Conservation (phyloP, 106 monocot species). For the Acanthochlamys bracteata region DNA sequence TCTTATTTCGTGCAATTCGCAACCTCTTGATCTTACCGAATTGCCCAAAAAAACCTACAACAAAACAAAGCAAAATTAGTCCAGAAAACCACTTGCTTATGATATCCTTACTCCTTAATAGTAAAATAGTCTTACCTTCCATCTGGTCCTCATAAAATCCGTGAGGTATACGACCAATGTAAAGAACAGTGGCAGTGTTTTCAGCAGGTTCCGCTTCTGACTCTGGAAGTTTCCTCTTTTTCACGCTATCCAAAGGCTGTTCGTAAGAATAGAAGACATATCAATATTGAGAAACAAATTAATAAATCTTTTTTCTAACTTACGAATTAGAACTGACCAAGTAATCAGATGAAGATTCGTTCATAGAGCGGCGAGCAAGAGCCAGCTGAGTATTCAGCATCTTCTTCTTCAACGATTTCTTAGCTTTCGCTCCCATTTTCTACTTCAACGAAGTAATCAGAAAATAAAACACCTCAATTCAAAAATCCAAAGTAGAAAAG, state of each 20-base stretch:
- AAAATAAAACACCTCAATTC: background rate
- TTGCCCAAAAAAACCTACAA: slow-evolving; percentile 80
- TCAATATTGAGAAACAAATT: no score
- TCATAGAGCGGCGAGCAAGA: slow-evolving; percentile 10
- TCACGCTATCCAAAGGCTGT: slow-evolving; percentile 69
- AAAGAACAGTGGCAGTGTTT: slow-evolving; percentile 48
- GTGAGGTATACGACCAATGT: slow-evolving; percentile 94
- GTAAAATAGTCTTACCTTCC: slow-evolving; percentile 44
- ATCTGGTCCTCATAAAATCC: slow-evolving; percentile 97
- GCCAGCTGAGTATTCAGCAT: slow-evolving; percentile 23
- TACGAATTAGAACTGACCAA: slow-evolving; percentile 31
- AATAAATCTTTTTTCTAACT: no score
- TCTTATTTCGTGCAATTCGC: slow-evolving; percentile 67
- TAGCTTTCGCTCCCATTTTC: slow-evolving; percentile 68
- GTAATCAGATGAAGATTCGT: slow-evolving; percentile 43
- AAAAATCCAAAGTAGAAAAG: background rate
- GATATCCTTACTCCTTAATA: background rate
- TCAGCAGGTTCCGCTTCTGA: slow-evolving; percentile 22
- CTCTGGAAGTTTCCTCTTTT: slow-evolving; percentile 19
- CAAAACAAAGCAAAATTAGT: background rate
- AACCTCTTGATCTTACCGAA: slow-evolving; percentile 80
- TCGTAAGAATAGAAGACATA: slow-evolving; percentile 3
- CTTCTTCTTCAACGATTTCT: slow-evolving; percentile 63
- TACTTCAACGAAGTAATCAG: background rate
- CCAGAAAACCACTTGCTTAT: no score